Evolutionary conservation across 768 basidiomycete genomes (phyloP).

Genomic region (Fibroporia radiculosa): DNA sequence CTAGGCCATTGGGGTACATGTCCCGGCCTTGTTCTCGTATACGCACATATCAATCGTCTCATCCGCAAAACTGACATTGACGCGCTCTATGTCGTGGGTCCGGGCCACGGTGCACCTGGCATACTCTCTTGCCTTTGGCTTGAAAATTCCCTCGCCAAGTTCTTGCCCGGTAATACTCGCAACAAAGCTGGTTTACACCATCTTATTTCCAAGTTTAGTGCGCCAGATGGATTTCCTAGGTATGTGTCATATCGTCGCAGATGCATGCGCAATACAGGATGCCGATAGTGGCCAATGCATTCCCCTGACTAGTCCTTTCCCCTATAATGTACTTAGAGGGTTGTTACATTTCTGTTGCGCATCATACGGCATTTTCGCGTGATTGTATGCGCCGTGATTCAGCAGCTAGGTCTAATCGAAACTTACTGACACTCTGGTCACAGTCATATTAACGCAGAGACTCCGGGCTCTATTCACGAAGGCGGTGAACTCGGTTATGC

Average conservation of each 20-base stretch:
- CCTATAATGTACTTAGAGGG: too few species aligned
- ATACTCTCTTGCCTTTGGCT: conserved; percentile 83
- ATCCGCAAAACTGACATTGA: conserved; percentile 54
- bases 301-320: too few species aligned
- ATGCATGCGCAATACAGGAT: too few species aligned
- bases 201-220: conserved; percentile 70
- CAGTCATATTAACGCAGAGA: conserved; percentile 74
- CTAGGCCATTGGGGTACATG: conserved; percentile 85
- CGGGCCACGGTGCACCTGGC: conserved; percentile 84
- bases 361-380: too few species aligned
- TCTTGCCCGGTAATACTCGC: conserved; percentile 51
- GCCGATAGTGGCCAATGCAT: too few species aligned
- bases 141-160: conserved; percentile 61
- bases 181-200: conserved; percentile 51
- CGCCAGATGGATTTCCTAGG: conserved; percentile 81
- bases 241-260: conserved; percentile 26
- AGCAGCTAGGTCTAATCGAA: too few species aligned
- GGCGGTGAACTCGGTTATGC: conserved; percentile 90
- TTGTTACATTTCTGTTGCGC: too few species aligned
- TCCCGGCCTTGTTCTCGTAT: conserved; percentile 64
- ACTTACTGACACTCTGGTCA: conserved; percentile 1
- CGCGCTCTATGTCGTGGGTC: conserved; percentile 77
- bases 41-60: conserved; percentile 39
- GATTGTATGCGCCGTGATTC: too few species aligned
- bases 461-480: conserved; percentile 87